A percentile compares a stretch with the other conserved stretches of the same genome.
Conservation (phyloP, 2,329 filamentous ascomycete genomes). For the Cytospora piceicola region DNA sequence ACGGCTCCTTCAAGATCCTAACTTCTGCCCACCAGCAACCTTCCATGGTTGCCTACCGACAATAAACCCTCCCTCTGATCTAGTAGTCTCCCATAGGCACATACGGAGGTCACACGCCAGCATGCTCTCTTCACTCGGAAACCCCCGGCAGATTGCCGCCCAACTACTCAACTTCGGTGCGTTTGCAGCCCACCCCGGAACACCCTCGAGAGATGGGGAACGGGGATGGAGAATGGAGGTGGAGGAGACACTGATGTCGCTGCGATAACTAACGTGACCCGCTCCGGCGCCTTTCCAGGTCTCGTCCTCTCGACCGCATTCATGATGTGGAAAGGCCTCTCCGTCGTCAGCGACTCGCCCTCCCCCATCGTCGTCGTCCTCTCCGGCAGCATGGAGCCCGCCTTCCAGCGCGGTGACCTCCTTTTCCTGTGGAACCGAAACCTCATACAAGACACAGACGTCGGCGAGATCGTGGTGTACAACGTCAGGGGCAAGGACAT, state of each 20-base stretch:
- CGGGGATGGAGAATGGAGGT: too few species aligned
- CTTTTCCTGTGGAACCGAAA: slow-evolving; percentile 79
- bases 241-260: too few species aligned
- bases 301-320: slow-evolving; percentile 90
- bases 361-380: slow-evolving; percentile 84
- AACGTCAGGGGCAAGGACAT: slow-evolving; percentile 94
- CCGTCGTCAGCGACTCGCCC: slow-evolving; percentile 73
- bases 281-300: slow-evolving; percentile 36
- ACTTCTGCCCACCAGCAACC: slow-evolving; percentile 1
- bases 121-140: slow-evolving; percentile 72
- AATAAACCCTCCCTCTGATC: neutral
- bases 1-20: neutral
- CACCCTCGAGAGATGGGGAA: neutral
- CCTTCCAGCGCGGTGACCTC: slow-evolving; percentile 78
- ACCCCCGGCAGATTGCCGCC: slow-evolving; percentile 78
- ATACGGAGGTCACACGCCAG: slow-evolving; percentile 31
- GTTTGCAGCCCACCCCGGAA: neutral
- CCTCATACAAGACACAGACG: slow-evolving; percentile 56
- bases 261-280: slow-evolving; percentile 1
- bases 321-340: slow-evolving; percentile 72
- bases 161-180: slow-evolving; percentile 83
- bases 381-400: slow-evolving; percentile 82
- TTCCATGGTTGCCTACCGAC: neutral
- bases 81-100: slow-evolving; percentile 17
- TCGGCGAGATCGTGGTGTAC: slow-evolving; percentile 65